phyloP scores from a whole-genome alignment of 2,329 filamentous ascomycete species.

The Rugonectria rugulosa region DNA sequence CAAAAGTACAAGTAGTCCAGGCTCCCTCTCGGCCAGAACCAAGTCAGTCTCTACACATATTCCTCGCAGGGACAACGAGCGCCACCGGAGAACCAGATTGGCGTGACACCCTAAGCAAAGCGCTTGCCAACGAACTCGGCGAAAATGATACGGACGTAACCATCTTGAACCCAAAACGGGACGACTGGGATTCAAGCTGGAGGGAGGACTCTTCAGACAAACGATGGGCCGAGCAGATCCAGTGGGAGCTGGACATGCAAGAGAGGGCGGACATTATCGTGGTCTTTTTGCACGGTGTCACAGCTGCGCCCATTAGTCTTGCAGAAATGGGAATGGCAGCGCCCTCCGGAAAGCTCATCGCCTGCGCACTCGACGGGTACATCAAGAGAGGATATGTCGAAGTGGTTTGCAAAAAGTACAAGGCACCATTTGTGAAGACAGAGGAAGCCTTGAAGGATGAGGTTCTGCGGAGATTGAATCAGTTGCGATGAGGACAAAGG shows the following conservation, averaged over 20 bases:
- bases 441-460: slow-evolving; percentile 50
- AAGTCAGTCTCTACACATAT: slow-evolving; percentile 49
- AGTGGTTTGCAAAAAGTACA: slow-evolving; percentile 60
- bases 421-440: slow-evolving; percentile 52
- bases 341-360: slow-evolving; percentile 54
- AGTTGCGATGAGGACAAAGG: too few species aligned
- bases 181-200: slow-evolving; percentile 64
- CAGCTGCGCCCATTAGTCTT: slow-evolving; percentile 63
- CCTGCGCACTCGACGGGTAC: slow-evolving; percentile 61
- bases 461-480: slow-evolving; percentile 37
- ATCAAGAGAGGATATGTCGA: slow-evolving; percentile 68
- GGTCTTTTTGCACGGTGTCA: slow-evolving; percentile 62
- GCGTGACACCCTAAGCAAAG: slow-evolving; percentile 54
- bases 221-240: slow-evolving; percentile 61
- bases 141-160: too few species aligned
- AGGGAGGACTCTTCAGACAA: slow-evolving; percentile 55
- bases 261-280: slow-evolving; percentile 61
- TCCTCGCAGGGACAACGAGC: slow-evolving; percentile 66
- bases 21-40: slow-evolving; percentile 1
- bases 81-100: slow-evolving; percentile 53
- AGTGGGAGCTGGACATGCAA: slow-evolving; percentile 68
- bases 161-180: slow-evolving; percentile 64
- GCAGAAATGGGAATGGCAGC: slow-evolving; percentile 67
- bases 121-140: slow-evolving; percentile 52
- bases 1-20: slow-evolving; percentile 7